Evolutionary conservation across 495 filamentous ascomycete species (phyloP).

Genomic region (Hypoxylon trugodes): DNA sequence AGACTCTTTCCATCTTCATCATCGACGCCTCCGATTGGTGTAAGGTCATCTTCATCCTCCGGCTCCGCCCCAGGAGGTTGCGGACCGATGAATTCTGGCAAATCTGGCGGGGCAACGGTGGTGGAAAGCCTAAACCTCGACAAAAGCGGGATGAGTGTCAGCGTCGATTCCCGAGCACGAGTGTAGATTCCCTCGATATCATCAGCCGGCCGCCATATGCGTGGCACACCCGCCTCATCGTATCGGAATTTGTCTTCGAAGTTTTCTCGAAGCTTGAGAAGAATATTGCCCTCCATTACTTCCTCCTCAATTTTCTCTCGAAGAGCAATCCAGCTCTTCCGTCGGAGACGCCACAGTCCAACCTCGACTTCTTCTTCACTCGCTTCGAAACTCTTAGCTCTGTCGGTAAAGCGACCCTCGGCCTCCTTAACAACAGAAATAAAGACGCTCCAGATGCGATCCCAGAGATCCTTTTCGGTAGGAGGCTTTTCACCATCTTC

Average conservation of each 20-base stretch:
- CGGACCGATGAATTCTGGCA: conserved; percentile 81
- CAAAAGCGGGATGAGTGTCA: conserved; percentile 87
- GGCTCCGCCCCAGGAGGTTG: conserved; percentile 77
- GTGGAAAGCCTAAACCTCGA: conserved; percentile 79
- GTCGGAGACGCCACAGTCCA: conserved; percentile 87
- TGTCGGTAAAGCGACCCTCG: conserved; percentile 81
- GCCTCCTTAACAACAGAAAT: conserved; percentile 85
- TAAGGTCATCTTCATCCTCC: conserved; percentile 88
- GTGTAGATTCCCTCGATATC: conserved; percentile 97
- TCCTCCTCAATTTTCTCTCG: conserved; percentile 94
- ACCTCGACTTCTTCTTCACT: conserved; percentile 90
- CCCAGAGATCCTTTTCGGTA: conserved; percentile 89
- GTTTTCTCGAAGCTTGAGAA: conserved; percentile 95
- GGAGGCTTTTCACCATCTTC: conserved; percentile 75
- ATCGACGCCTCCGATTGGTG: conserved; percentile 87
- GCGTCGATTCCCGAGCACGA: conserved; percentile 85
- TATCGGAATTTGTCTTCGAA: conserved; percentile 99
- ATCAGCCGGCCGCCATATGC: conserved; percentile 96
- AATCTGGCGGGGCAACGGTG: conserved; percentile 77
- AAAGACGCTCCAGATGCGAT: conserved; percentile 92
- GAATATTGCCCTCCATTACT: conserved; percentile 94
- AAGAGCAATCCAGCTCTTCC: conserved; percentile 93
- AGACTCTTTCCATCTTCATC: conserved; percentile 92
- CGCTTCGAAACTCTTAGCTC: conserved; percentile 92
- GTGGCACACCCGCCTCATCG: conserved; percentile 90